Evolutionary conservation across 345 rosid genomes (phyloP), one percentile per base, ranked within the genome.

Genomic region (Moricandia moricandioides): DNA sequence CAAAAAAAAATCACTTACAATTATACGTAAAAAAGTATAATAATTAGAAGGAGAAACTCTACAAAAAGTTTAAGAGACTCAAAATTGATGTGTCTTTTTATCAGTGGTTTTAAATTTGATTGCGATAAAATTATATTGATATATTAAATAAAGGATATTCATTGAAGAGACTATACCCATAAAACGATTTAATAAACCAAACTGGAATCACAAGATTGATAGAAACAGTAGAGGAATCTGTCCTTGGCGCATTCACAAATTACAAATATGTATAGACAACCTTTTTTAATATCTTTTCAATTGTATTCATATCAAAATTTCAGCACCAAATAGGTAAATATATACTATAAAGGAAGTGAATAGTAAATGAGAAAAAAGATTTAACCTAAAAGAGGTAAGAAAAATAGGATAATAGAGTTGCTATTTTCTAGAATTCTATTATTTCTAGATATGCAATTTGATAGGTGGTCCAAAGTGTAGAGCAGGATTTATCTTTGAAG

Each of bases 391-490:
- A 71, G 62, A 65, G 68, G 77, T 65, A 65, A 78, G 72, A 65
- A 65, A 71, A 71, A 67, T 59, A 65, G 80, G 68, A 35, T 62
- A 7, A 61, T 4, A 37, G 47, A 51, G 57, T 49, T 59, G 72
- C 39, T 40, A 63, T 16, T 64, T 64, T 33, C n/a, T 45, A 45
- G 17, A 45, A 45, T n/a, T 56, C 14, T 58, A 57, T 18, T 65
- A 43, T 57, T 57, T 70, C 13, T 16, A 45, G 52, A 45, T 45
- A 45, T 45, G 52, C 63, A 43, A 47, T 9, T 57, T 24, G 14
- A 65, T 40, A 33, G 75, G 82, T 33, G 75, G 61, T 62, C 78
- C 16, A 73, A 79, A 73, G 65, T 67, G 81, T 78, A 78, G 81
- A 73, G 74, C 81, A 78, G 65, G 69, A 72, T 72, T 72, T 67